These are phyloP conservation scores for Trypanosoma rangeli DNA, from an alignment of 208 protist species.

Conservation along the genomic window DNA sequence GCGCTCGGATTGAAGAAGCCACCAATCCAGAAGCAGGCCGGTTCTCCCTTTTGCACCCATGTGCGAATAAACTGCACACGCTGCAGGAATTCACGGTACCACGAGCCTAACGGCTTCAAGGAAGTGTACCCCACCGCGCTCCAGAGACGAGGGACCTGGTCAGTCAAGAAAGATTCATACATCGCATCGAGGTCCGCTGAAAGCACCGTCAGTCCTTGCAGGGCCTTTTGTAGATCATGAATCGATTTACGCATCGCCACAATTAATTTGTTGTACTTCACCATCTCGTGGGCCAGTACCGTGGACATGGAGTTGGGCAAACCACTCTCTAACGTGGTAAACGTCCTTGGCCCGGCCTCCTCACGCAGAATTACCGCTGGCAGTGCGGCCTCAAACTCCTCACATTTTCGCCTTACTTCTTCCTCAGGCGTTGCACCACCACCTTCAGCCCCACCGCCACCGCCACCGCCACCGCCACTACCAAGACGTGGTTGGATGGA, in stretches of 20 bases:
- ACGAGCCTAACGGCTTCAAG: conserved; percentile 96
- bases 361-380: conserved; percentile 64
- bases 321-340: conserved; percentile 90
- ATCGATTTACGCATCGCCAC: conserved; percentile 83
- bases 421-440: conserved; percentile 75
- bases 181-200: conserved; percentile 95
- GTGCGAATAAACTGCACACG: conserved; percentile 93
- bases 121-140: conserved; percentile 92
- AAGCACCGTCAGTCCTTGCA: conserved; percentile 97
- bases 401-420: conserved; percentile 89
- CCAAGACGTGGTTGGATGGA: conserved; percentile 89
- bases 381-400: conserved; percentile 84
- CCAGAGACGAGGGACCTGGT: conserved; percentile 96
- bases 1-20: conserved; percentile 99
- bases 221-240: conserved; percentile 93
- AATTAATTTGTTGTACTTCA: conserved; percentile 97
- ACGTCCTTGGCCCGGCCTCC: conserved; percentile 87
- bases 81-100: conserved; percentile 95
- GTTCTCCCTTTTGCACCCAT: conserved; percentile 94
- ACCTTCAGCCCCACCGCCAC: conserved; percentile 15
- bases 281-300: conserved; percentile 95
- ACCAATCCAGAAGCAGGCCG: conserved; percentile 94
- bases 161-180: conserved; percentile 93
- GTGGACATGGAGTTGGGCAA: conserved; percentile 96
- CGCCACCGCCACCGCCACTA: conserved; percentile 28